Conservation (phyloP, 108 stramenopile species). For the Skeletonema tropicum region DNA sequence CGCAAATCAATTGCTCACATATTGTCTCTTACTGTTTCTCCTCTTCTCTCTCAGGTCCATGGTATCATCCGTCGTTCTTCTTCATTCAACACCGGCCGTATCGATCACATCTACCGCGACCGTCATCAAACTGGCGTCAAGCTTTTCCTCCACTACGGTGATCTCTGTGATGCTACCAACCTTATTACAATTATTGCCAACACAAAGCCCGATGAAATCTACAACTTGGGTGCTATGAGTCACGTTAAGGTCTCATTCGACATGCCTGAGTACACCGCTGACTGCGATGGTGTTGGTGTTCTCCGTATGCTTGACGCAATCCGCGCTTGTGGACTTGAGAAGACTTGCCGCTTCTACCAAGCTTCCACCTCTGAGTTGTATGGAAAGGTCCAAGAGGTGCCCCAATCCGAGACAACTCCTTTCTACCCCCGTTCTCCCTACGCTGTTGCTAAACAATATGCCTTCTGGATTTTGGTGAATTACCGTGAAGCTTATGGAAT, state of each 20-base stretch:
- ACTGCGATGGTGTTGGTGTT: slow-evolving; percentile 97
- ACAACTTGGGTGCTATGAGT: slow-evolving; percentile 99
- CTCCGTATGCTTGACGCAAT: slow-evolving; percentile 99
- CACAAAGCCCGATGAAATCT: slow-evolving; percentile 93
- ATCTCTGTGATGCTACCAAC: slow-evolving; percentile 98
- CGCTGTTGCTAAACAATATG: slow-evolving; percentile 98
- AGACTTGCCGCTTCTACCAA: slow-evolving; percentile 91
- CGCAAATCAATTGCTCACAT: neutral
- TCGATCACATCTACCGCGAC: slow-evolving; percentile 98
- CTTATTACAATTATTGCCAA: slow-evolving; percentile 91
- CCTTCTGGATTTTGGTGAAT: slow-evolving; percentile 98
- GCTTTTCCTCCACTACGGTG: slow-evolving; percentile 98
- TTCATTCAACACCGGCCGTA: slow-evolving; percentile 98
- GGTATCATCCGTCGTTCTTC: slow-evolving; percentile 98
- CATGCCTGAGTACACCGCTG: slow-evolving; percentile 99
- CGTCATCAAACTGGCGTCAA: slow-evolving; percentile 95
- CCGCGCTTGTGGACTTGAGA: slow-evolving; percentile 90
- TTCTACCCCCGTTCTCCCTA: slow-evolving; percentile 99
- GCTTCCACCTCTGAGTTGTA: slow-evolving; percentile 98
- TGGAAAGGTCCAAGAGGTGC: slow-evolving; percentile 98
- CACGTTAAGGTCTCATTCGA: slow-evolving; percentile 99
- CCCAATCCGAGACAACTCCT: slow-evolving; percentile 98
- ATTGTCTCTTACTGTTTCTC: neutral
- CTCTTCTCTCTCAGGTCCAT: slow-evolving; percentile 74
- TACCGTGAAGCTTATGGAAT: slow-evolving; percentile 99